Evolutionary conservation across 352 stramenopile species (phyloP).

Genomic region (Elongisporangium senticosum): DNA sequence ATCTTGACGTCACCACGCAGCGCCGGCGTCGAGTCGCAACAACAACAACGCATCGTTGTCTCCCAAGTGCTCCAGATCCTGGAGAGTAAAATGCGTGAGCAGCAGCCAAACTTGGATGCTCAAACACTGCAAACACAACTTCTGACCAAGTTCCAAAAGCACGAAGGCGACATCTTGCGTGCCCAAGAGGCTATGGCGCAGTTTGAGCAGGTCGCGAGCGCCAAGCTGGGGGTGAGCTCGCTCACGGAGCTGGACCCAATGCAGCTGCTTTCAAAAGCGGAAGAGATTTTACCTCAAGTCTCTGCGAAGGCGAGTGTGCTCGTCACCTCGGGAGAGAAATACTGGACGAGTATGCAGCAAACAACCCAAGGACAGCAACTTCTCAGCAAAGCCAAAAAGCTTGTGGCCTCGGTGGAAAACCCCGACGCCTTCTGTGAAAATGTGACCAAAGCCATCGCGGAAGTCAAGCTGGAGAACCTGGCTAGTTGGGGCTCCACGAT

Average conservation of each 20-base stretch:
- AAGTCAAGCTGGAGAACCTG: conserved; percentile 67
- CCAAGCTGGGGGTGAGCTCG: conserved; percentile 51
- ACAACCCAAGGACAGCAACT: conserved; percentile 60
- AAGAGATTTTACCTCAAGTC: conserved; percentile 56
- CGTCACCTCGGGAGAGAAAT: conserved; percentile 63
- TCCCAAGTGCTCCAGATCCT: conserved; percentile 62
- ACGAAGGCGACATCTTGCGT: conserved; percentile 52
- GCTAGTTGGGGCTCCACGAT: conserved; percentile 59
- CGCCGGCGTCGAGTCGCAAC: conserved; percentile 4
- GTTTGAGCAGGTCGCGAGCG: conserved; percentile 54
- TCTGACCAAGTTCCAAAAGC: conserved; percentile 43
- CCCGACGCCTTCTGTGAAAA: conserved; percentile 67
- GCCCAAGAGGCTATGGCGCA: conserved; percentile 48
- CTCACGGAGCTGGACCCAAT: conserved; percentile 50
- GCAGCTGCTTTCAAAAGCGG: conserved; percentile 50
- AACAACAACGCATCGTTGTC: conserved; percentile 42
- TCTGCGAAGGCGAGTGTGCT: conserved; percentile 43
- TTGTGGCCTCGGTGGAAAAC: conserved; percentile 73
- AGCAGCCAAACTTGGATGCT: conserved; percentile 36
- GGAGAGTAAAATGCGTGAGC: conserved; percentile 38
- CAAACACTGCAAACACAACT: conserved; percentile 41
- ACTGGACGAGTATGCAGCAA: conserved; percentile 64
- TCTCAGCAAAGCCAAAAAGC: conserved; percentile 58
- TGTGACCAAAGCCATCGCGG: conserved; percentile 59
- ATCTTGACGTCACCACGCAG: not conserved